Evolutionary conservation across 2,329 filamentous ascomycete species (phyloP).

Genomic region (Acrocalymma vagum): DNA sequence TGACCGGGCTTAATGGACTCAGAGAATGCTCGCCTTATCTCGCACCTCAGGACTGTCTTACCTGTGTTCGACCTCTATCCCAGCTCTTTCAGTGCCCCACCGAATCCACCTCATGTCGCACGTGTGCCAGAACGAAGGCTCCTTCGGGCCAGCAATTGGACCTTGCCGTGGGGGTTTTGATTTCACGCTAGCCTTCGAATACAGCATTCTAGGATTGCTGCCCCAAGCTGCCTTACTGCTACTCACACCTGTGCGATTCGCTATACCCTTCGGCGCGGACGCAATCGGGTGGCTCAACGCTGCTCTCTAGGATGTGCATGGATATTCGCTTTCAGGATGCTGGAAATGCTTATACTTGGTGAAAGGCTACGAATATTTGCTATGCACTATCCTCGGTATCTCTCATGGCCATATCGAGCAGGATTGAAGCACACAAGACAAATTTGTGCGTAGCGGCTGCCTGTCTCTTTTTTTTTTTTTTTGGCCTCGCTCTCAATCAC

Average conservation of each 20-base stretch:
- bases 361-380: conserved; percentile 15
- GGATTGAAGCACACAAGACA: conserved; percentile 24
- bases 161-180: conserved; percentile 36
- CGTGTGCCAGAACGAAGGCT: conserved; percentile 26
- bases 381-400: conserved; percentile 31
- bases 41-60: conserved; percentile 8
- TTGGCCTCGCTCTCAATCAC: conserved; percentile 26
- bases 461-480: conserved; percentile 26
- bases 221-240: conserved; percentile 31
- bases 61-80: conserved; percentile 5
- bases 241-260: conserved; percentile 33
- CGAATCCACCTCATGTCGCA: conserved; percentile 15
- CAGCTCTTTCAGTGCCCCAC: no score
- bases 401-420: conserved; percentile 28
- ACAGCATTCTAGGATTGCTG: conserved; percentile 34
- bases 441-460: conserved; percentile 27
- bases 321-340: conserved; percentile 29
- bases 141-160: conserved; percentile 28
- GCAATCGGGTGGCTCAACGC: conserved; percentile 22
- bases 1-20: no score
- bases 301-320: conserved; percentile 29
- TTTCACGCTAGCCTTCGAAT: conserved; percentile 37
- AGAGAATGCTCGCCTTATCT: conserved; percentile 16
- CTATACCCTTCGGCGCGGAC: conserved; percentile 27
- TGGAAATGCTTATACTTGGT: conserved; percentile 6